Evolutionary conservation across 1,284 basidiomycete genomes (phyloP).

Genomic region (Sporisorium reilianum): DNA sequence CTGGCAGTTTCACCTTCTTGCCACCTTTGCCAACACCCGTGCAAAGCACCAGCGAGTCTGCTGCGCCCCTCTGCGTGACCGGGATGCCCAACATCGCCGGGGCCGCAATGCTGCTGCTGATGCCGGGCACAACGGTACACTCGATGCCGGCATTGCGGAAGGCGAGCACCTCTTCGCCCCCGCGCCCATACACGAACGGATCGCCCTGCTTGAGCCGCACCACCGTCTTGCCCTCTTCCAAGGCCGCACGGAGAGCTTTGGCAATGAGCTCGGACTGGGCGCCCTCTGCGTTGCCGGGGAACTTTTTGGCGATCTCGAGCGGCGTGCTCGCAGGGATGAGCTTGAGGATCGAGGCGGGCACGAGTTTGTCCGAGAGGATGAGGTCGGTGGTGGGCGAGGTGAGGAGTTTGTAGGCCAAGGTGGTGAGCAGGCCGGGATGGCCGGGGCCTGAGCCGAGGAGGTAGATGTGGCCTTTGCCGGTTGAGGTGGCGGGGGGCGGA

Average conservation of each 20-base stretch:
- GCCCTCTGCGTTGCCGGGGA: conserved; percentile 95
- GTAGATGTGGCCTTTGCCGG: conserved; percentile 70
- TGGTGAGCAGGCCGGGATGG: conserved; percentile 89
- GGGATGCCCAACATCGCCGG: conserved; percentile 91
- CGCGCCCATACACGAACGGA: conserved; percentile 91
- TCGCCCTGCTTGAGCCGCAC: conserved; percentile 97
- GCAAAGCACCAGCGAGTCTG: conserved; percentile 87
- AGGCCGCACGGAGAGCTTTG: conserved; percentile 84
- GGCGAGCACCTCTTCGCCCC: conserved; percentile 92
- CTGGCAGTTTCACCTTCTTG: conserved; percentile 84
- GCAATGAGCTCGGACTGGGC: conserved; percentile 95
- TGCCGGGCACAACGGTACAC: conserved; percentile 86
- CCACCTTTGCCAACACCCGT: conserved; percentile 92
- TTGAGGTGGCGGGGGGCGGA: conserved; percentile 23
- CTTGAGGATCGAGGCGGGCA: conserved; percentile 86
- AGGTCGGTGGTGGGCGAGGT: conserved; percentile 80
- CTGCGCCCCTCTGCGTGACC: conserved; percentile 93
- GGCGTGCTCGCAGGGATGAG: conserved; percentile 79
- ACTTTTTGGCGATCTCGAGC: conserved; percentile 89
- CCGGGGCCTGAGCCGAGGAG: conserved; percentile 95
- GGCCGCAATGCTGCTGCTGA: conserved; percentile 87
- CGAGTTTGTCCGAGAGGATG: conserved; percentile 96
- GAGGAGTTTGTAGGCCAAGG: conserved; percentile 84
- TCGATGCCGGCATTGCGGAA: conserved; percentile 87
- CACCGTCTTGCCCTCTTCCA: conserved; percentile 81